These are phyloP conservation scores for Haplosporangium sp. DNA, from an alignment of 371 early-diverging fungal genomes.

Conservation along the genomic window DNA sequence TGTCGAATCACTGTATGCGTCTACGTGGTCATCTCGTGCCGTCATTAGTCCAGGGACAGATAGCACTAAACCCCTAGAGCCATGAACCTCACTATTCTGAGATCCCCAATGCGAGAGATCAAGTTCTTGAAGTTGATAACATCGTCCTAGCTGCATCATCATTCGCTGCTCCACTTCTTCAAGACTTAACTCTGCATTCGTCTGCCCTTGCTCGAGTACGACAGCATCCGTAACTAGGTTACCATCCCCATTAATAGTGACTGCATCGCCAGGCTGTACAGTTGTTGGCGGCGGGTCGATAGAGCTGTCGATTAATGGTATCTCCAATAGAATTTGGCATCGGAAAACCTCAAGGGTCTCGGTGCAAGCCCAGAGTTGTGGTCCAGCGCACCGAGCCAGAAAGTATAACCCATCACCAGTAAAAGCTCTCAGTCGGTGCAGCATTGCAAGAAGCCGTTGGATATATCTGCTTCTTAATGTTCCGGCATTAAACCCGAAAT, in stretches of 20 bases:
- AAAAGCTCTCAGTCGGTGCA: neutral
- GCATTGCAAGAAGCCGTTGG: neutral
- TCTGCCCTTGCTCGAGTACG: neutral
- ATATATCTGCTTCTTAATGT: neutral
- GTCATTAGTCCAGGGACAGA: neutral
- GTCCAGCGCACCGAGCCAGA: neutral
- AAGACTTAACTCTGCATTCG: no score
- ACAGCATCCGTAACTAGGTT: no score
- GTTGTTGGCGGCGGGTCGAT: neutral
- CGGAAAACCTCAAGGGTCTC: conserved; percentile 6
- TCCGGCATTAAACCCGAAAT: neutral
- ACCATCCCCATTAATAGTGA: no score
- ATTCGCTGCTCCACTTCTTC: neutral
- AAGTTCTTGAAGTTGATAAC: conserved; percentile 3
- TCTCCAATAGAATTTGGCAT: conserved; percentile 10
- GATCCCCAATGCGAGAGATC: conserved; percentile 9
- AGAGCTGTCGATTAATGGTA: neutral
- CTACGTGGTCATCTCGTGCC: no score
- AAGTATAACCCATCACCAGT: neutral
- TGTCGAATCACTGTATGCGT: neutral
- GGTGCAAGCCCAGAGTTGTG: neutral
- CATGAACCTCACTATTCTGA: neutral
- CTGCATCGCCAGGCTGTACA: no score
- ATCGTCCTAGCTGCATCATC: conserved; percentile 4
- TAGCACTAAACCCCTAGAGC: neutral